phyloP scores from a whole-genome alignment of 306 rosid genomes.

The Vigna mungo region DNA sequence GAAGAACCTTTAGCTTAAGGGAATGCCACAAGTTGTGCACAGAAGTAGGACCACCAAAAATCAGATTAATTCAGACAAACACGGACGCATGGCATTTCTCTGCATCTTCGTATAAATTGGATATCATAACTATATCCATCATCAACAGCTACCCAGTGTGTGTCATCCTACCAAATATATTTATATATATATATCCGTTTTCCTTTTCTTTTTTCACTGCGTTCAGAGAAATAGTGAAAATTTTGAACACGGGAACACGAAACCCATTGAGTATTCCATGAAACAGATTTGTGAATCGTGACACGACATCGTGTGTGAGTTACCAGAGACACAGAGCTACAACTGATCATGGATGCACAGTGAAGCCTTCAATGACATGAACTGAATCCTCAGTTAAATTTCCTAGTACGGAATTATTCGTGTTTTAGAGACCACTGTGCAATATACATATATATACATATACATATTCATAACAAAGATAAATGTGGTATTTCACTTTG shows the following conservation, averaged over 20 bases:
- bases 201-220: slow-evolving; percentile 16
- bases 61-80: slow-evolving; percentile 54
- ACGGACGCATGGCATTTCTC: slow-evolving; percentile 63
- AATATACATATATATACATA: neutral
- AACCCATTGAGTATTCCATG: slow-evolving; percentile 51
- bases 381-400: slow-evolving; percentile 49
- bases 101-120: slow-evolving; percentile 39
- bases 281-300: slow-evolving; percentile 49
- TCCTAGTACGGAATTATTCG: slow-evolving; percentile 57
- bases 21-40: slow-evolving; percentile 48
- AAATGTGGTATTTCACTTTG: neutral
- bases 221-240: slow-evolving; percentile 44
- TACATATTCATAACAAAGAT: neutral
- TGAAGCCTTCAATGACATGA: slow-evolving; percentile 47
- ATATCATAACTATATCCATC: slow-evolving; percentile 40
- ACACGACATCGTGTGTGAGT: slow-evolving; percentile 51
- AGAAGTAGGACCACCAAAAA: slow-evolving; percentile 60
- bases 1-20: slow-evolving; percentile 47
- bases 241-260: slow-evolving; percentile 55
- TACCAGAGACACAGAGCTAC: slow-evolving; percentile 32
- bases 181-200: neutral
- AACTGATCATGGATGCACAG: slow-evolving; percentile 43
- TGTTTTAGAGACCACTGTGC: slow-evolving; percentile 44
- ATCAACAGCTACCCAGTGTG: neutral
- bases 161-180: neutral